A percentile compares a stretch with the other conserved stretches of the same genome.
These are phyloP conservation scores for Saccharomycopsis oosterbeekiorum DNA, from an alignment of 805 yeast genomes.

Conservation along the genomic window DNA sequence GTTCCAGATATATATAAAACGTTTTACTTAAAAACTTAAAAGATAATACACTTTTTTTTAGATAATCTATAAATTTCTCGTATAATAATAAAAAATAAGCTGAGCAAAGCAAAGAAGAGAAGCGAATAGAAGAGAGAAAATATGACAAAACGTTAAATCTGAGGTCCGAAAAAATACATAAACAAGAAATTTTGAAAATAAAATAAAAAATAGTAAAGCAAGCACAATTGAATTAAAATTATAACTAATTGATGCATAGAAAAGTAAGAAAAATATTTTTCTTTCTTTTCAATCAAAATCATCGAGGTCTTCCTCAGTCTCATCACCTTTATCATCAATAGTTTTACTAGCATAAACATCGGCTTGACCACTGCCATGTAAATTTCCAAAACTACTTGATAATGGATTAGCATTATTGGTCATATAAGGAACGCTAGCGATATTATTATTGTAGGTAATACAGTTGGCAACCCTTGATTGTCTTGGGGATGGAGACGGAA, in stretches of 20 bases:
- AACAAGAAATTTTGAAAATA: background rate
- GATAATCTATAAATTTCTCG: background rate
- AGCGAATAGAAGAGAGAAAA: too few relatives aligned
- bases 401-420: background rate
- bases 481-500: conserved; percentile 61
- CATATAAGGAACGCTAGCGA: background rate
- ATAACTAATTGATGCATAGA: background rate
- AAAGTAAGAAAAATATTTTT: background rate
- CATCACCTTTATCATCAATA: conserved; percentile 21
- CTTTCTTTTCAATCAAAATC: background rate
- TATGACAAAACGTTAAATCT: background rate
- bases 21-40: background rate
- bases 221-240: background rate
- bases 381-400: background rate
- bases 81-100: background rate
- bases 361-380: conserved; percentile 1
- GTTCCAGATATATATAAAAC: background rate
- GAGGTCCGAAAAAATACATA: background rate
- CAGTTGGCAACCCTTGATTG: background rate
- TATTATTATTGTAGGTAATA: conserved; percentile 3
- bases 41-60: background rate
- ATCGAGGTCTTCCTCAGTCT: conserved; percentile 21
- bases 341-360: conserved; percentile 2
- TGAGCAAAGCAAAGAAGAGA: background rate
- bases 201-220: background rate